Evolutionary conservation across 305 asterid species (phyloP), one percentile per base, ranked within the genome.

Genomic region (Lippia alba): DNA sequence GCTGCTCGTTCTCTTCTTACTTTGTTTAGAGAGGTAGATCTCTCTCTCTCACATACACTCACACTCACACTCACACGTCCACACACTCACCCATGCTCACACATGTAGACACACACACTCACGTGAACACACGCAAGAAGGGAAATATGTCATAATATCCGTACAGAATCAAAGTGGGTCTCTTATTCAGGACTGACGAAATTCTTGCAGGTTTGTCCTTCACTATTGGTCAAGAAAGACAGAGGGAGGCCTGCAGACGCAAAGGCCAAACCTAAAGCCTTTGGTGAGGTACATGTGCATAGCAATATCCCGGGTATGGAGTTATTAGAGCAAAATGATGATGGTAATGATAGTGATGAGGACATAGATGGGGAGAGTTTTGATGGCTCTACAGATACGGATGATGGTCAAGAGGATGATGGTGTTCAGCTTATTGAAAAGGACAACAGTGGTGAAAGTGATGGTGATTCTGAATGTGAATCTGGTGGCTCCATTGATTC

Each of bases 1-100:
- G 82, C 99, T 48, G 96, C 97, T 54, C 97, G 97, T 53, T 80
- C 97, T 30, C 97, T 94, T 78, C 80, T 91, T 56, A 76, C 91
- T 67, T 85, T 94, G 61, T 94, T 94, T 71, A 88, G 97, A 82
- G 97, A 88, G 92, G 97, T 87, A 80, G 0, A 8, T 72, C 58
- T 55, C 84, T 71, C 76, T 49, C 60, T 32, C 66, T 30, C 73
- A 53, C 49, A 45, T 44, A 6, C 56, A 30, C 70, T 14, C 64
- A 34, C 54, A 12, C 54, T 15, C 54, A 12, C 54, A 3, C 41
- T 36, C 30, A 24, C 30, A 24, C 30, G 30, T 1, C 2, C 30
- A 3, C 30, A 24, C 30, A 24, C n/a, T n/a, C n/a, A n/a, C n/a
- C n/a, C n/a, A n/a, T n/a, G n/a, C n/a, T n/a, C n/a, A n/a, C n/a